A percentile compares a stretch with the other conserved stretches of the same genome.
phyloP scores from a whole-genome alignment of 1,139 yeast genomes.

The Saccharomyces pastorianus region DNA sequence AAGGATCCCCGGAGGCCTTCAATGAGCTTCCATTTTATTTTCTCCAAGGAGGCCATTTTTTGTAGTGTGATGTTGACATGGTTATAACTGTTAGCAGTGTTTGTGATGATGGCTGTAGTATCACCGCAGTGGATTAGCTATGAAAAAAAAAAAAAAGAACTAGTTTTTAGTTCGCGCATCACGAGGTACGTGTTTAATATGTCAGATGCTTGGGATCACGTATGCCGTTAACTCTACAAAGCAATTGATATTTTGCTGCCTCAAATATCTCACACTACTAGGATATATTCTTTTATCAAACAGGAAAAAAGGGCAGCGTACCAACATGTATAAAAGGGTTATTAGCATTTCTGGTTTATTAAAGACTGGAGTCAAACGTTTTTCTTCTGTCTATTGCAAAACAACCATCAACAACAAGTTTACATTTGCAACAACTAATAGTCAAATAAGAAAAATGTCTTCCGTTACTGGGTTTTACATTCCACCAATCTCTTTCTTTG shows the following conservation, averaged over 20 bases:
- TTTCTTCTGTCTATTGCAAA: neutral
- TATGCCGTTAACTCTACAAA: neutral
- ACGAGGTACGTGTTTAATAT: neutral
- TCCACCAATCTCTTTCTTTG: conserved; percentile 18
- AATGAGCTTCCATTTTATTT: neutral
- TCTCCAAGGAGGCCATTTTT: neutral
- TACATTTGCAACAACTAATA: neutral
- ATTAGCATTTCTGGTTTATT: neutral
- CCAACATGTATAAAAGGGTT: neutral
- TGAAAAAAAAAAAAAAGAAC: neutral
- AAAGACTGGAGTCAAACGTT: neutral
- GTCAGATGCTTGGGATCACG: neutral
- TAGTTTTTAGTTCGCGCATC: neutral
- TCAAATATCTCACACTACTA: neutral
- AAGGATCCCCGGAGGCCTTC: neutral
- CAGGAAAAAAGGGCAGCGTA: neutral
- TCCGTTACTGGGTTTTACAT: conserved; percentile 17
- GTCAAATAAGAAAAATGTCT: conserved; percentile 3
- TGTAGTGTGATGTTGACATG: neutral
- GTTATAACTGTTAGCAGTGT: neutral
- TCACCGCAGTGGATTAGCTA: neutral
- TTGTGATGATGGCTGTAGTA: neutral
- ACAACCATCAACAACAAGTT: neutral
- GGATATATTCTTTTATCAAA: neutral
- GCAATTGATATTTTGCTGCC: neutral